phyloP scores from a whole-genome alignment of 495 filamentous ascomycete genomes.

The Haplographium delicatum region DNA sequence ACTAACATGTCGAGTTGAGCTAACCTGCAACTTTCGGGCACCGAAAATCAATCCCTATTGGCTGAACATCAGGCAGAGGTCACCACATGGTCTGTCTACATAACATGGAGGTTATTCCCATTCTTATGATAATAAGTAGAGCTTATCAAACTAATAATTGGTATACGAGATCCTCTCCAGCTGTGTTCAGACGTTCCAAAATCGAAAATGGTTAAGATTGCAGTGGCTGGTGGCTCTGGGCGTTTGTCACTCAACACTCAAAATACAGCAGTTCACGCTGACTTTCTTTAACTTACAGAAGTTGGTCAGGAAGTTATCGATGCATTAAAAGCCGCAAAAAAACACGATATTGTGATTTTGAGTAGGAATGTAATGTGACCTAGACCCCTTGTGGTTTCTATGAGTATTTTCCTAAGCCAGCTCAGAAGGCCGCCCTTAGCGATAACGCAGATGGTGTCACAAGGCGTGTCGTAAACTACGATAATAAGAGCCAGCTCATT shows the following conservation, averaged over 20 bases:
- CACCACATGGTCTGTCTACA: neutral
- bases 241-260: constrained; percentile 28
- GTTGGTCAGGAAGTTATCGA: constrained; percentile 51
- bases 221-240: constrained; percentile 47
- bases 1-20: too few species aligned
- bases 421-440: constrained; percentile 19
- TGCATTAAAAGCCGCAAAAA: constrained; percentile 40
- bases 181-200: neutral
- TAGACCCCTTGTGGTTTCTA: neutral
- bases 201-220: constrained; percentile 49
- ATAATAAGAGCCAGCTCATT: constrained; percentile 31
- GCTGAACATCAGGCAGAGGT: neutral
- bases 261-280: neutral
- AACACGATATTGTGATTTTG: constrained; percentile 47
- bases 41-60: constrained; percentile 17
- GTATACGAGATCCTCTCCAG: neutral
- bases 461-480: constrained; percentile 42
- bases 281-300: constrained; percentile 29
- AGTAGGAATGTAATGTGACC: constrained; percentile 34
- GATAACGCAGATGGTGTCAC: constrained; percentile 21
- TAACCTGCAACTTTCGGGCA: constrained; percentile 9
- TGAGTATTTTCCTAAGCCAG: constrained; percentile 1
- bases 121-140: neutral
- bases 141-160: neutral
- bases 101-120: neutral